Evolutionary conservation across 148 eudicot species (phyloP).

Genomic region (Camellia sinensis): DNA sequence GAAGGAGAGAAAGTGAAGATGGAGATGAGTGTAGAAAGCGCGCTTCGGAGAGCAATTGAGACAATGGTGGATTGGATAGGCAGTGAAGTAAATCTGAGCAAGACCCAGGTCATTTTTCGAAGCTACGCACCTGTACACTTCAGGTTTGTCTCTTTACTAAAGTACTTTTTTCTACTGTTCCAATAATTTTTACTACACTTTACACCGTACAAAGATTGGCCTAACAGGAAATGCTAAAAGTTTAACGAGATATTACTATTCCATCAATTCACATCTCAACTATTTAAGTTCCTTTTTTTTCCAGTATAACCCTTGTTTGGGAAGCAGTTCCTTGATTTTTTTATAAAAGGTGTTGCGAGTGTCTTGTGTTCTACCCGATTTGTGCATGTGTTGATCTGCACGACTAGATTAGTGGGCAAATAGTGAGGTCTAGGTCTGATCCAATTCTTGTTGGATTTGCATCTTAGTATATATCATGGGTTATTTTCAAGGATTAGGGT

Average conservation of each 20-base stretch:
- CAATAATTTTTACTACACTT: background rate
- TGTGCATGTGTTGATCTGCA: no score
- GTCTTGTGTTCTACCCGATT: no score
- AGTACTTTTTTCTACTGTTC: background rate
- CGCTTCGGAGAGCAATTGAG: slow-evolving; percentile 50
- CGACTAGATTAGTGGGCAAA: no score
- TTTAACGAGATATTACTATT: background rate
- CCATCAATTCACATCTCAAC: background rate
- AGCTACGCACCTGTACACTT: slow-evolving; percentile 79
- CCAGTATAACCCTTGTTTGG: background rate
- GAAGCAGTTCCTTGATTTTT: background rate
- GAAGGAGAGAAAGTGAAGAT: slow-evolving; percentile 60
- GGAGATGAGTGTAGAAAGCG: slow-evolving; percentile 62
- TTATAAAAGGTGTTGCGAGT: no score
- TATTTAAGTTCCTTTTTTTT: background rate
- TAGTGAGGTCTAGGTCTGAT: no score
- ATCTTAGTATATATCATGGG: no score
- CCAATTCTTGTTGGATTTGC: no score
- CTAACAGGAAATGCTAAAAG: background rate
- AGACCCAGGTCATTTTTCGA: slow-evolving; percentile 68
- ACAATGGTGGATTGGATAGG: slow-evolving; percentile 55
- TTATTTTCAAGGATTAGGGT: no score
- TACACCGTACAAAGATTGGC: slow-evolving; percentile 8
- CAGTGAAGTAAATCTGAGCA: slow-evolving; percentile 48
- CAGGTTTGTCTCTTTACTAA: slow-evolving; percentile 46